phyloP scores from a whole-genome alignment of 78 protist species.

The Mastigamoeba balamuthi region DNA sequence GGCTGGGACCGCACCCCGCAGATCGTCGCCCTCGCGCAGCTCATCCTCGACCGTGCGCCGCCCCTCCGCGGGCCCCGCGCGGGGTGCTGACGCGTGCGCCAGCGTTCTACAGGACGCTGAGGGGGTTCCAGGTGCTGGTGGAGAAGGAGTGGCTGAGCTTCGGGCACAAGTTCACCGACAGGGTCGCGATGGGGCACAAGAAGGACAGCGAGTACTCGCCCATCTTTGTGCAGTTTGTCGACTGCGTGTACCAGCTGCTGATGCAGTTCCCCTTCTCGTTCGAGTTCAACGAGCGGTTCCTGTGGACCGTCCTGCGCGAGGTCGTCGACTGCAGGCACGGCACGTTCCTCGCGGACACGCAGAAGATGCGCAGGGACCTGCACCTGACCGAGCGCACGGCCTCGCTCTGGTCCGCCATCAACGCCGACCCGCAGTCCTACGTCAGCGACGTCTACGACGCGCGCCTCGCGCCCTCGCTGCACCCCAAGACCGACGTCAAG shows the following conservation, averaged over 20 bases:
- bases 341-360: conserved; percentile 29
- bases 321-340: conserved; percentile 31
- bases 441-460: conserved; percentile 1
- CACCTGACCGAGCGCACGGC: conserved; percentile 12
- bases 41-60: conserved; percentile 59
- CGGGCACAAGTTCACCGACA: conserved; percentile 74
- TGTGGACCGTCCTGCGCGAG: conserved; percentile 1
- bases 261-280: conserved; percentile 65
- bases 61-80: background rate
- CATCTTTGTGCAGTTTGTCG: conserved; percentile 81
- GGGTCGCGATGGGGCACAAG: conserved; percentile 18
- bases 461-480: no score
- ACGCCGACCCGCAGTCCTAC: background rate
- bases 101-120: conserved; percentile 70
- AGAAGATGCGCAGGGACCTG: conserved; percentile 6
- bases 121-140: conserved; percentile 62
- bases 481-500: no score
- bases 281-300: conserved; percentile 59
- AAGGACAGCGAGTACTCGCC: conserved; percentile 59
- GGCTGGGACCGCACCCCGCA: conserved; percentile 90
- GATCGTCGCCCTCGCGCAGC: conserved; percentile 41
- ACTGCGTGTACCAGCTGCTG: conserved; percentile 65
- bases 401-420: conserved; percentile 37
- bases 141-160: conserved; percentile 86
- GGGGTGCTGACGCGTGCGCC: background rate